Percentiles rank a stretch among this genome's conserved stretches.
These are phyloP conservation scores for Avicennia marina DNA, from an alignment of 257 asterid species.

Conservation along the genomic window DNA sequence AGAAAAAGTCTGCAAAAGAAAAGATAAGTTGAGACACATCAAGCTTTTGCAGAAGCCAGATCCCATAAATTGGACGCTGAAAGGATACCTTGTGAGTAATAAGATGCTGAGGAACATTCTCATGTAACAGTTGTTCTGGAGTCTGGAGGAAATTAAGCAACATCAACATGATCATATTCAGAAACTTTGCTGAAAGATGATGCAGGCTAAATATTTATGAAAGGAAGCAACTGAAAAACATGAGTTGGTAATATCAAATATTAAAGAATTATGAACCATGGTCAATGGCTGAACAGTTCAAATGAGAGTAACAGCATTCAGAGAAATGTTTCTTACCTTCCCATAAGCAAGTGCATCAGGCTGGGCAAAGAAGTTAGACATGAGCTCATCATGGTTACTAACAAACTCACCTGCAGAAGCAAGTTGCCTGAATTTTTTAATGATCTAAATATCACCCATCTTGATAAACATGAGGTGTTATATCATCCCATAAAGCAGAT, in stretches of 20 bases:
- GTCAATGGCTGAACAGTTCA: neutral
- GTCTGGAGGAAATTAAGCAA: constrained; percentile 79
- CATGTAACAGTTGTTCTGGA: constrained; percentile 73
- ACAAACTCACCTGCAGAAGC: constrained; percentile 80
- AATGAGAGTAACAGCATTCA: constrained; percentile 1
- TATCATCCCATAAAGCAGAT: constrained; percentile 15
- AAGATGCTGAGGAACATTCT: constrained; percentile 76
- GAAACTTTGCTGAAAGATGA: constrained; percentile 17
- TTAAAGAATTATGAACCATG: neutral
- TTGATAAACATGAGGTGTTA: neutral
- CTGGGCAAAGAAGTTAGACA: constrained; percentile 99
- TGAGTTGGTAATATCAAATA: neutral
- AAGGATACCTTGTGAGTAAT: constrained; percentile 77
- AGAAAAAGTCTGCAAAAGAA: constrained; percentile 68
- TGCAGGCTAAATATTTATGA: neutral
- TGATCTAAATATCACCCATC: neutral
- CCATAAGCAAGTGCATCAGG: constrained; percentile 99
- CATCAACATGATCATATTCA: too few species aligned
- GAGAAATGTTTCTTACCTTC: constrained; percentile 44
- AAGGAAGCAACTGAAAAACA: neutral
- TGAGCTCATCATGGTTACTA: constrained; percentile 95
- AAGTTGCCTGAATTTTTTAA: constrained; percentile 15
- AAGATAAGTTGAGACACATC: constrained; percentile 17
- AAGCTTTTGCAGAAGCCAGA: constrained; percentile 15
- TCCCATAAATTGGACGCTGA: constrained; percentile 11